Evolutionary conservation across 2,329 filamentous ascomycete genomes (phyloP).

Genomic region (Ceratocystis alfenasii): DNA sequence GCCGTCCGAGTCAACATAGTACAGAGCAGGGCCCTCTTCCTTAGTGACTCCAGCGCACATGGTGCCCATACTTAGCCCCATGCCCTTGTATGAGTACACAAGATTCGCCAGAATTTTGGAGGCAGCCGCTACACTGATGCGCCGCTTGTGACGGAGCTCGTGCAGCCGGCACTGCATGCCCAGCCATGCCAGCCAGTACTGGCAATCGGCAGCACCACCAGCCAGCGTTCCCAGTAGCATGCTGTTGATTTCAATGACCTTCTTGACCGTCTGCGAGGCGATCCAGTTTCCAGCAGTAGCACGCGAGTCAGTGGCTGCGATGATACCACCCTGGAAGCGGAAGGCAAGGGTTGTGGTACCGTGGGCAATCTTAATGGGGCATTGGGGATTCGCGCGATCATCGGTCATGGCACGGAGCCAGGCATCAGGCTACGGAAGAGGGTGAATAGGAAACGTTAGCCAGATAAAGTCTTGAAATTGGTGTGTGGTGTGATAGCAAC

Average conservation of each 20-base stretch:
- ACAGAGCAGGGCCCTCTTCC: constrained; percentile 89
- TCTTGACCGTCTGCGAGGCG: constrained; percentile 98
- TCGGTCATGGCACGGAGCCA: constrained; percentile 97
- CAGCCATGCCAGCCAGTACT: constrained; percentile 98
- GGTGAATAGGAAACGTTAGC: constrained; percentile 16
- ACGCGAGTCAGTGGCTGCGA: constrained; percentile 94
- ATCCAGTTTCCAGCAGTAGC: constrained; percentile 99
- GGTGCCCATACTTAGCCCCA: constrained; percentile 97
- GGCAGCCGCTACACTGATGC: constrained; percentile 92
- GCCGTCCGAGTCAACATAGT: constrained; percentile 97
- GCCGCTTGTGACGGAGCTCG: constrained; percentile 97
- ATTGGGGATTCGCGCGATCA: constrained; percentile 90
- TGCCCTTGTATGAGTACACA: constrained; percentile 97
- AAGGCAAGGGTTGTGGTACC: constrained; percentile 96
- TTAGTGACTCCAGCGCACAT: constrained; percentile 97
- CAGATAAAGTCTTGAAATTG: not conserved
- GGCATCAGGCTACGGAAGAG: constrained; percentile 55
- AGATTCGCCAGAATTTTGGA: constrained; percentile 98
- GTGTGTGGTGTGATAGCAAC: not conserved
- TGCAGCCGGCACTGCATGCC: constrained; percentile 98
- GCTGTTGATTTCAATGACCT: constrained; percentile 97
- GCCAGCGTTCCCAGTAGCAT: constrained; percentile 95
- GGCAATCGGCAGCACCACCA: constrained; percentile 94
- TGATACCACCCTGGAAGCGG: constrained; percentile 95
- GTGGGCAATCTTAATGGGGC: constrained; percentile 98